Evolutionary conservation across 768 basidiomycete genomes (phyloP).

Genomic region (Dioszegia hungarica): DNA sequence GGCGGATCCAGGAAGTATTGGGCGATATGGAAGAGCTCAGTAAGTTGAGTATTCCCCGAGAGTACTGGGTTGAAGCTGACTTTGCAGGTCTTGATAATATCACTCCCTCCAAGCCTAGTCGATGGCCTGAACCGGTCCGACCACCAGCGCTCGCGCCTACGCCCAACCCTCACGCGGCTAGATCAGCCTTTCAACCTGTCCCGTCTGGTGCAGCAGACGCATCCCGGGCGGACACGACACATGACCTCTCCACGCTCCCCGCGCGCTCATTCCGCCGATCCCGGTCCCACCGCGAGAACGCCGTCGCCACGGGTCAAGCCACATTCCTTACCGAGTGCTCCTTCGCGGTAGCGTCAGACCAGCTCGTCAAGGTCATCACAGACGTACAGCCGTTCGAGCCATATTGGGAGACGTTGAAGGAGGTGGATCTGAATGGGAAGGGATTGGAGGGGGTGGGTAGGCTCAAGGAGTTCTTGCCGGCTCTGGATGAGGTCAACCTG

Average conservation of each 20-base stretch:
- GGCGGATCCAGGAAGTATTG: constrained; percentile 76
- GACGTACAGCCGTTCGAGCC: constrained; percentile 93
- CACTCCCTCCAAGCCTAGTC: constrained; percentile 46
- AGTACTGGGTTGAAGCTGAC: not conserved
- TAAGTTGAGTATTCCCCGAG: constrained; percentile 47
- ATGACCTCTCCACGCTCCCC: constrained; percentile 7
- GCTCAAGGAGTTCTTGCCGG: constrained; percentile 83
- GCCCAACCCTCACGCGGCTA: not conserved
- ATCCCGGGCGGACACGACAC: not conserved
- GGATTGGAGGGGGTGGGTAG: constrained; percentile 75
- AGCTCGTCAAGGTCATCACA: constrained; percentile 83
- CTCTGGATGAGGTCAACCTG: constrained; percentile 65
- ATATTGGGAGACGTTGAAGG: constrained; percentile 75
- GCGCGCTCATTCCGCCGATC: constrained; percentile 10
- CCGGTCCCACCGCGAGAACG: constrained; percentile 4
- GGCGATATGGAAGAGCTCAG: constrained; percentile 66
- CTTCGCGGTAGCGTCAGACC: constrained; percentile 88
- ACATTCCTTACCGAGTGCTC: constrained; percentile 94
- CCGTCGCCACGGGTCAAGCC: constrained; percentile 47
- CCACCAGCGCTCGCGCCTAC: not conserved
- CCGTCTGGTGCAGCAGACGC: not conserved
- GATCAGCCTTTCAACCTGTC: not conserved
- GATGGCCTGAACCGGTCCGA: constrained; percentile 7
- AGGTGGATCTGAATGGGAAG: constrained; percentile 69
- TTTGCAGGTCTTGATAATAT: constrained; percentile 31